phyloP scores from a whole-genome alignment of 352 stramenopile species.

The Globisporangium orthogonon region DNA sequence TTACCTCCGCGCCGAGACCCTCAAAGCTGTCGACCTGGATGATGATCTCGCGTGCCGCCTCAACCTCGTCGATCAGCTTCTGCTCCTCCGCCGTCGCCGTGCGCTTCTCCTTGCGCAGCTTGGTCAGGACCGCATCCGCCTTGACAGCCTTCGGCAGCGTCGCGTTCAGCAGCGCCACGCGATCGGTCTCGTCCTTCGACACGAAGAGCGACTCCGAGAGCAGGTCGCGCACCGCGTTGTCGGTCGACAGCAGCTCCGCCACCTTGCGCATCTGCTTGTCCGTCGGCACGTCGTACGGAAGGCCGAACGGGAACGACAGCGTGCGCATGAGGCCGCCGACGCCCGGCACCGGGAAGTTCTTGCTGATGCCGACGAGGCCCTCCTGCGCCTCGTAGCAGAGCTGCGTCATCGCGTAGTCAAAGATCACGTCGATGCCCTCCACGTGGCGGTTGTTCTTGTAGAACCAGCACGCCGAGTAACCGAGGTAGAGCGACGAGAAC shows the following conservation, averaged over 20 bases:
- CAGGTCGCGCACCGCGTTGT: slow-evolving; percentile 61
- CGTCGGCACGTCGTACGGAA: slow-evolving; percentile 87
- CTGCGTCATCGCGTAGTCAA: slow-evolving; percentile 96
- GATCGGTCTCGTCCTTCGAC: slow-evolving; percentile 57
- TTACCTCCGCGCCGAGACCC: slow-evolving; percentile 76
- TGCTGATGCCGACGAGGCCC: slow-evolving; percentile 91
- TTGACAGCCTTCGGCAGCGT: slow-evolving; percentile 86
- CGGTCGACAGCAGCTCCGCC: slow-evolving; percentile 61
- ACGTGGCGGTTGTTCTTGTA: slow-evolving; percentile 93
- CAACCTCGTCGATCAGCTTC: slow-evolving; percentile 93
- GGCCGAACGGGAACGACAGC: slow-evolving; percentile 94
- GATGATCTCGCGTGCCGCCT: slow-evolving; percentile 93
- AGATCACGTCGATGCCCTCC: slow-evolving; percentile 93
- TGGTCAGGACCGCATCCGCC: slow-evolving; percentile 89
- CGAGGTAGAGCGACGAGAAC: slow-evolving; percentile 95
- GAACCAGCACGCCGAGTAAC: slow-evolving; percentile 96
- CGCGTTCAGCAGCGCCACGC: slow-evolving; percentile 65
- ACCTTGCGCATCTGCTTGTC: slow-evolving; percentile 85
- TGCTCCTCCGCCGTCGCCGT: slow-evolving; percentile 91
- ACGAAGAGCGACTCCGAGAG: slow-evolving; percentile 75
- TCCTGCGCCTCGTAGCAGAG: slow-evolving; percentile 95
- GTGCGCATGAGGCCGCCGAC: slow-evolving; percentile 92
- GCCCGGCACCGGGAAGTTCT: slow-evolving; percentile 95
- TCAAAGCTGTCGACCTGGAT: slow-evolving; percentile 96
- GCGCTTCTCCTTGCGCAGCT: slow-evolving; percentile 93